phyloP scores from a whole-genome alignment of 257 asterid genomes.

The Lavandula angustifolia region DNA sequence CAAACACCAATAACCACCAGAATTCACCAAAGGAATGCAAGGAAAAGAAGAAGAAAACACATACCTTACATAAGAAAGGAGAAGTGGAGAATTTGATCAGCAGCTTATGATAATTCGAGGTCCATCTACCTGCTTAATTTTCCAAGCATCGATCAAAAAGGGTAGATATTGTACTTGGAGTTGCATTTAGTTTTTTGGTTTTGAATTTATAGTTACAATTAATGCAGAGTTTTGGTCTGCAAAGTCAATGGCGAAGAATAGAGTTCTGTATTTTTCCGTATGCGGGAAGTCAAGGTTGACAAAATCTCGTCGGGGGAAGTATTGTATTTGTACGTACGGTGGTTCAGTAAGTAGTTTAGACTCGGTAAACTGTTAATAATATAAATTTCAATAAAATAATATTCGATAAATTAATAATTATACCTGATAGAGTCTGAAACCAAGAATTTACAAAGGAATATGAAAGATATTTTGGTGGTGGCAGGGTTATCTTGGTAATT shows the following conservation, averaged over 20 bases:
- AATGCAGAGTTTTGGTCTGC: background rate
- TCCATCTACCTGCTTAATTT: background rate
- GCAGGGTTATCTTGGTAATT: too few species aligned
- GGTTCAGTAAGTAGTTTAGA: background rate
- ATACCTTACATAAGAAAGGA: background rate
- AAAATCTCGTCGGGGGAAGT: slow-evolving; percentile 30
- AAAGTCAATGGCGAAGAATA: slow-evolving; percentile 32
- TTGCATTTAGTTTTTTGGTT: background rate
- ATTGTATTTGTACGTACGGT: background rate
- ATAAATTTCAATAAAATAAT: too few species aligned
- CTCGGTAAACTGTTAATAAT: slow-evolving; percentile 8
- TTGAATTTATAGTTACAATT: background rate
- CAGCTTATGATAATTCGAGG: background rate
- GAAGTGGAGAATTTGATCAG: background rate
- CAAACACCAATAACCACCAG: background rate
- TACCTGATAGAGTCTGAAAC: too few species aligned
- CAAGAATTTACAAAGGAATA: too few species aligned
- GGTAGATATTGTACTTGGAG: background rate
- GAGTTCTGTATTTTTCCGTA: background rate
- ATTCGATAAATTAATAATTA: too few species aligned
- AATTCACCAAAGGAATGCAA: background rate
- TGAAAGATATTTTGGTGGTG: too few species aligned
- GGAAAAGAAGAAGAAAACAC: background rate
- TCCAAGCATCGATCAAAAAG: background rate
- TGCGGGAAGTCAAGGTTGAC: slow-evolving; percentile 34